Percentiles rank a stretch among this genome's conserved stretches.
phyloP scores from a whole-genome alignment of 2,329 filamentous ascomycete species.

The Aspergillus flavus region DNA sequence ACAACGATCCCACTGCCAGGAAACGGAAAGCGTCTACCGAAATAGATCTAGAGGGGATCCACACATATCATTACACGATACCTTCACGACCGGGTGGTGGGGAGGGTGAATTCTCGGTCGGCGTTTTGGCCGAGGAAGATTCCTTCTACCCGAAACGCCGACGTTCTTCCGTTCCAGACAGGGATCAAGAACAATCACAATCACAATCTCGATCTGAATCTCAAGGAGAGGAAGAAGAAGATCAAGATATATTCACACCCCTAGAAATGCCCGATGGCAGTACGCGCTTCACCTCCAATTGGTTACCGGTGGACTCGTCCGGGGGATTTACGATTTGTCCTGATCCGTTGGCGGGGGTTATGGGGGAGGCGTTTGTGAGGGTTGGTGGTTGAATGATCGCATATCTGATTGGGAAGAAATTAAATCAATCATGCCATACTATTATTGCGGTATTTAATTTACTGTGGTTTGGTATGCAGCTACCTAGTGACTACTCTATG shows the following conservation, averaged over 20 bases:
- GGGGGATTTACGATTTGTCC: constrained; percentile 32
- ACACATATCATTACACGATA: too few relatives aligned
- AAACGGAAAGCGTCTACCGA: not conserved
- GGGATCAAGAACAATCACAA: too few relatives aligned
- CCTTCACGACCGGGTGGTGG: too few relatives aligned
- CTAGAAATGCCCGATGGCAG: constrained; percentile 38
- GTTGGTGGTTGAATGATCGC: not conserved
- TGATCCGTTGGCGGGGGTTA: not conserved
- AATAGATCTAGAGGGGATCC: too few relatives aligned
- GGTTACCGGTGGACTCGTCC: constrained; percentile 34
- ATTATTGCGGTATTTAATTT: too few relatives aligned
- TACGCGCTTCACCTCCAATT: constrained; percentile 34
- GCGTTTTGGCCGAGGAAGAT: not conserved
- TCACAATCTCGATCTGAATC: too few relatives aligned
- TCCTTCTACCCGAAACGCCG: not conserved
- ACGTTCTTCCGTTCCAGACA: not conserved
- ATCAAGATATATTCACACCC: constrained; percentile 18
- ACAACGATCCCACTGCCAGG: too few relatives aligned
- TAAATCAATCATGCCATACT: too few relatives aligned
- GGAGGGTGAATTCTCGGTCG: not conserved
- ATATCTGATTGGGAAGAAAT: too few relatives aligned
- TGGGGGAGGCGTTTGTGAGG: constrained; percentile 18
- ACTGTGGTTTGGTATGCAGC: too few relatives aligned
- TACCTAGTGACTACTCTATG: too few relatives aligned
- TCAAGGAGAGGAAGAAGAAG: constrained; percentile 7